A percentile compares a stretch with the other conserved stretches of the same genome.
Conservation (phyloP, 257 asterid genomes). For the Solanum okadae region DNA sequence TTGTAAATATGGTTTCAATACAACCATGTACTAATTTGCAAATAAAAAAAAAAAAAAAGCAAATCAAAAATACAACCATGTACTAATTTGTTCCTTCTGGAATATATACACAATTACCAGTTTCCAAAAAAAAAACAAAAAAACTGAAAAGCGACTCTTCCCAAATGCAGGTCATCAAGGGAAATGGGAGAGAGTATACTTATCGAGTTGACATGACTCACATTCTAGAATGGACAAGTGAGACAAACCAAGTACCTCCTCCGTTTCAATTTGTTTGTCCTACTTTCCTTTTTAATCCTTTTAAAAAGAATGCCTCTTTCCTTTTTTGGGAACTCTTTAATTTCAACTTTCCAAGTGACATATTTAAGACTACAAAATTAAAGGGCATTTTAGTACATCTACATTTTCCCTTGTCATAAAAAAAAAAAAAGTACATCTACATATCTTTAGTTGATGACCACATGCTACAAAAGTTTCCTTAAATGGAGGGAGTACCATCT, state of each 20-base stretch:
- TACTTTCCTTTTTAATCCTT: background rate
- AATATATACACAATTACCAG: background rate
- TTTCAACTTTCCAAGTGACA: background rate
- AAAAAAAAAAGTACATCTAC: background rate
- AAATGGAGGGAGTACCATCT: background rate
- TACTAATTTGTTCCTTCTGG: background rate
- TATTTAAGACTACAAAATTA: background rate
- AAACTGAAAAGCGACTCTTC: background rate
- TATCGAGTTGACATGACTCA: background rate
- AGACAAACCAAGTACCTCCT: background rate
- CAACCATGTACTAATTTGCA: background rate
- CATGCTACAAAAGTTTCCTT: background rate
- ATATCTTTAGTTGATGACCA: background rate
- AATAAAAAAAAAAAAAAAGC: too few relatives aligned
- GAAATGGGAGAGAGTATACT: background rate
- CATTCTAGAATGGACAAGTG: background rate
- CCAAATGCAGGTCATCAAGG: background rate
- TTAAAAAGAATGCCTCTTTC: background rate
- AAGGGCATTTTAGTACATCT: background rate
- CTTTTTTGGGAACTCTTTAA: background rate
- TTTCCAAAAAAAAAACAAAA: too few relatives aligned
- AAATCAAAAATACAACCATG: too few relatives aligned
- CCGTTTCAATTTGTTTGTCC: background rate
- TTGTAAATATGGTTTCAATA: background rate
- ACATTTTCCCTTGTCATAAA: too few relatives aligned